Base-by-base conservation (phyloP, 2,329 filamentous ascomycete species). In the Penicillium occitanis region DNA sequence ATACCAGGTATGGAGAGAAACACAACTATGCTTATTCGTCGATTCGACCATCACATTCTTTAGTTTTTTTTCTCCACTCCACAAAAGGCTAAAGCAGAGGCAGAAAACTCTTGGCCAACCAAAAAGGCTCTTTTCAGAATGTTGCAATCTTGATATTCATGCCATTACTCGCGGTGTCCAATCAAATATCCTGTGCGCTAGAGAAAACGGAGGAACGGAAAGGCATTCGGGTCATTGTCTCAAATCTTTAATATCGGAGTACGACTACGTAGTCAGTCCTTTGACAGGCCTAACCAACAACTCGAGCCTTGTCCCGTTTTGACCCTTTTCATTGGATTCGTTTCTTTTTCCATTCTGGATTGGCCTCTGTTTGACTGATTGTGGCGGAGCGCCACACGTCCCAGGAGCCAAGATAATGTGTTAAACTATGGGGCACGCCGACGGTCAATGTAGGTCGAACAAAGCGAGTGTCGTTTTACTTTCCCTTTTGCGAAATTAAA, bases 301-400 rank as follows among this genome's bases (percentile, higher is more conserved):
- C n/a, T n/a, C 25, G 25, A 17, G 14, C 25, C 48, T 55, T 55
- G 51, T 55, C 30, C 14, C 13, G 13, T 8, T 51, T 17, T 46
- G 44, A 46, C 44, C n/a, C 44, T 48, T 44, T 51, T 51, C 13
- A 30, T 51, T 51, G 22, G 22, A 55, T 5, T 33, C 30, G 17
- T 55, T 55, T 35, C n/a, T 35, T 55, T 53, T 55, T 35, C n/a
- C 55, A 22, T 58, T 37, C 58, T 46, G 40, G 28, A 46, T 42
- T 46, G 8, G 4, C 25, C 25, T 58, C 37, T 59, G 51, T 28
- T 61, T 44, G 40, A 44, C 40, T 61, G 37, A 37, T 50, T 61
- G 59, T 50, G 59, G 59, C 59, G 59, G 42, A 35, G 42, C 57
- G 57, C 57, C 57, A 60, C 37, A 42, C 14, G 22, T 60, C 55